These are phyloP conservation scores for Fusarium sp. DNA, from an alignment of 2,329 filamentous ascomycete species.

Conservation along the genomic window DNA sequence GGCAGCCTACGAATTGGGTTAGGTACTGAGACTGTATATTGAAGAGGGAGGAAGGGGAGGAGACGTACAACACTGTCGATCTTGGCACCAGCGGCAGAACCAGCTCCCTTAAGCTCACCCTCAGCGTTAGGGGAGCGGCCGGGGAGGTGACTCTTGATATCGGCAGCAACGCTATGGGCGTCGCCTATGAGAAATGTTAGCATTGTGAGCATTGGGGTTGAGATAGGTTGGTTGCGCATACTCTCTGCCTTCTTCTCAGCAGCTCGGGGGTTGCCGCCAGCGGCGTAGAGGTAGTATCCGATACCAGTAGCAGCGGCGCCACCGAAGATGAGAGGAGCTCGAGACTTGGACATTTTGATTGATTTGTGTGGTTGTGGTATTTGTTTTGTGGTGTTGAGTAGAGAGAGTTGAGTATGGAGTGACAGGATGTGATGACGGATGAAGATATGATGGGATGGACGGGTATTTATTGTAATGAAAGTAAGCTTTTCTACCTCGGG, in stretches of 20 bases:
- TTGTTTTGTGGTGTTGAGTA: neutral
- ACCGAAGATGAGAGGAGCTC: slow-evolving; percentile 64
- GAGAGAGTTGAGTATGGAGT: slow-evolving; percentile 7
- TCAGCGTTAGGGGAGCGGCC: slow-evolving; percentile 70
- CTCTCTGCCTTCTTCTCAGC: slow-evolving; percentile 91
- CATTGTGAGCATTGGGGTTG: neutral
- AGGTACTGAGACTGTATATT: neutral
- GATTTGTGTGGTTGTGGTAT: neutral
- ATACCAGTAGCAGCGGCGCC: slow-evolving; percentile 73
- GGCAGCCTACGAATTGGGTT: slow-evolving; percentile 48
- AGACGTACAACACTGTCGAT: slow-evolving; percentile 75
- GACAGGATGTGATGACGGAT: slow-evolving; percentile 11
- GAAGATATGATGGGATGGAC: slow-evolving; percentile 31
- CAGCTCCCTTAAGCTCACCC: slow-evolving; percentile 66
- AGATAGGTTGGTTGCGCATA: slow-evolving; percentile 55
- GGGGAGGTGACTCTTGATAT: slow-evolving; percentile 74
- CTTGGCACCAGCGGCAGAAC: slow-evolving; percentile 67
- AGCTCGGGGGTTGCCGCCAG: slow-evolving; percentile 82
- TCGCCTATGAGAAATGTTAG: slow-evolving; percentile 70
- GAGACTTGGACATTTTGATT: slow-evolving; percentile 55
- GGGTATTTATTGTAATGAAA: slow-evolving; percentile 34
- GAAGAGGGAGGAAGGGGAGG: neutral
- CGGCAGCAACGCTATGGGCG: slow-evolving; percentile 73
- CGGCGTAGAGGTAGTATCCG: slow-evolving; percentile 91
- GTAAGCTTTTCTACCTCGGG: slow-evolving; percentile 6